Evolutionary conservation across 345 rosid genomes (phyloP).

Genomic region (Citrus maxima): DNA sequence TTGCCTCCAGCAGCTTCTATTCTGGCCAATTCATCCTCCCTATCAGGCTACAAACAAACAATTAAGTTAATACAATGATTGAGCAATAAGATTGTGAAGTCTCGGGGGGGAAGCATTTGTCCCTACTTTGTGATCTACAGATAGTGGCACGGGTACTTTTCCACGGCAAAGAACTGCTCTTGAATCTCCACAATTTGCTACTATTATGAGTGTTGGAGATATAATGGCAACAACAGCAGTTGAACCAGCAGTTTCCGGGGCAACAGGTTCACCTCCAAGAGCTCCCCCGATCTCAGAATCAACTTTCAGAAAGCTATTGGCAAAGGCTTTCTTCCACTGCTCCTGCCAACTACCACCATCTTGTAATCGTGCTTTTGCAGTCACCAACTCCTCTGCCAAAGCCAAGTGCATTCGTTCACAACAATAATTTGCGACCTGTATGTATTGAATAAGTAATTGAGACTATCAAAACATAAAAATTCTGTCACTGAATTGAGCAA

Average conservation of each 20-base stretch:
- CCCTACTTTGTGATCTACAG: conserved; percentile 73
- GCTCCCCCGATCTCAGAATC: conserved; percentile 47
- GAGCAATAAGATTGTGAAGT: background rate
- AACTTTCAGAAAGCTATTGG: conserved; percentile 57
- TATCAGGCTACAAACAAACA: conserved; percentile 57
- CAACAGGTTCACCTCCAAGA: conserved; percentile 22
- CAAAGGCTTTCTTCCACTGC: conserved; percentile 56
- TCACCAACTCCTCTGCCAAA: conserved; percentile 60
- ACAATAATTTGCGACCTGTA: conserved; percentile 68
- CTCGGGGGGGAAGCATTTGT: background rate
- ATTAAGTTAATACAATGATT: background rate
- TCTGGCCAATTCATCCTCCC: conserved; percentile 72
- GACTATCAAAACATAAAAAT: background rate
- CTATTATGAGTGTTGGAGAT: conserved; percentile 53
- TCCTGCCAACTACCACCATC: conserved; percentile 41
- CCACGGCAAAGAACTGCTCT: conserved; percentile 76
- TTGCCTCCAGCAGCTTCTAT: conserved; percentile 82
- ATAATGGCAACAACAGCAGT: conserved; percentile 73
- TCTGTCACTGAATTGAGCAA: background rate
- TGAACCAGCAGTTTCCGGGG: conserved; percentile 78
- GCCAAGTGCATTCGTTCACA: conserved; percentile 60
- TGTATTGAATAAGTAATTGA: background rate
- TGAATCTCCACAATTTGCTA: conserved; percentile 81
- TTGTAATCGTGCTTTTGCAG: conserved; percentile 26
- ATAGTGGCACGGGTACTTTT: conserved; percentile 50